A percentile compares a stretch with the other conserved stretches of the same genome.
These are phyloP conservation scores for Haplosporangium sp. DNA, from an alignment of 371 early-diverging fungal genomes.

Conservation along the genomic window DNA sequence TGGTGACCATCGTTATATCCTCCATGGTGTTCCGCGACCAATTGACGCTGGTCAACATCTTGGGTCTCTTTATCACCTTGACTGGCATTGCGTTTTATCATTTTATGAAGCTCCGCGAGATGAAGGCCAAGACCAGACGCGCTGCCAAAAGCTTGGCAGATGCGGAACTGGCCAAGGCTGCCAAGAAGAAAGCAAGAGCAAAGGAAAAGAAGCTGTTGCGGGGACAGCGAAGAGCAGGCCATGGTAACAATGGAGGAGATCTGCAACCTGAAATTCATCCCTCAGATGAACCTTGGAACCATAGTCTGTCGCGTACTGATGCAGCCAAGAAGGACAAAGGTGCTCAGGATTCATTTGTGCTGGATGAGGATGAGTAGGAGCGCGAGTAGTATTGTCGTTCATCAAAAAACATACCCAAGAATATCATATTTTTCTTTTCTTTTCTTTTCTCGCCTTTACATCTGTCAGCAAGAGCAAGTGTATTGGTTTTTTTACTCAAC, in stretches of 20 bases:
- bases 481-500: background rate
- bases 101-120: slow-evolving; percentile 51
- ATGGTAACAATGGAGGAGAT: background rate
- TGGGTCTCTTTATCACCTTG: slow-evolving; percentile 72
- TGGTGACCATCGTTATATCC: slow-evolving; percentile 69
- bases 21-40: slow-evolving; percentile 72
- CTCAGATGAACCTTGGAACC: slow-evolving; percentile 30
- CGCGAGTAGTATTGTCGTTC: too few species aligned
- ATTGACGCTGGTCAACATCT: slow-evolving; percentile 66
- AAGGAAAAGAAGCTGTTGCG: slow-evolving; percentile 10
- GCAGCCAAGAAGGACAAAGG: slow-evolving; percentile 1
- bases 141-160: slow-evolving; percentile 33
- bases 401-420: background rate
- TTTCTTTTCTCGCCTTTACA: background rate
- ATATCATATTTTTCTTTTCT: background rate
- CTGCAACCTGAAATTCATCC: background rate
- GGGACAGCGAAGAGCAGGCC: background rate
- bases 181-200: slow-evolving; percentile 12
- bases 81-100: slow-evolving; percentile 72
- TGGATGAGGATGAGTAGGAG: slow-evolving; percentile 17
- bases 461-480: too few species aligned
- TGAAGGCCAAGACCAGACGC: slow-evolving; percentile 30
- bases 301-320: slow-evolving; percentile 8
- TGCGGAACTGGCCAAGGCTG: slow-evolving; percentile 8
- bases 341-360: slow-evolving; percentile 20